Evolutionary conservation across 2,329 filamentous ascomycete genomes (phyloP), one percentile per base, ranked within the genome.

Genomic region (Stagonosporopsis chrysanthemi): DNA sequence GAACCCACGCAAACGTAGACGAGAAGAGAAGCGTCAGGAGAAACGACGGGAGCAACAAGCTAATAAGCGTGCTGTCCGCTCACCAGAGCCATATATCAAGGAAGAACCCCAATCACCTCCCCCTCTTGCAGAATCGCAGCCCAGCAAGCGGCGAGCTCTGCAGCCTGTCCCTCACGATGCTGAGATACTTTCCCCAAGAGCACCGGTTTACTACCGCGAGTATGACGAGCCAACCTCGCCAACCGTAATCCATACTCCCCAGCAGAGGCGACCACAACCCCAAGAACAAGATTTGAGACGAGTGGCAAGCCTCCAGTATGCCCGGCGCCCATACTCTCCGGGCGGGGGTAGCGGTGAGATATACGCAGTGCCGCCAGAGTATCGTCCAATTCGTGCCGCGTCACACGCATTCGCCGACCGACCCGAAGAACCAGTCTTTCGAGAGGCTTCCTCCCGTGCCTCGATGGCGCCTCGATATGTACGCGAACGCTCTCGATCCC

Each of bases 61-160:
- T 70, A 72, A 67, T 38, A 75, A 76, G 46, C 68, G 68, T 17
- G 65, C 67, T 17, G 60, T 65, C 31, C 68, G 60, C 23, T 77
- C 74, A 14, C 75, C 75, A 2, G 82, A 82, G 52, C 77, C 83
- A 8, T 82, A 82, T 61, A 86, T 88, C 69, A 88, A 88, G 69
- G 81, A 85, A 63, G 86, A 88, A 67, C 85, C 86, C 7, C 76
- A 86, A 17, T 88, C 86, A 12, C 86, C 86, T 19, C 84, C 84
- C 39, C 82, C 83, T 1, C 83, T 87, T 58, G 74, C 79, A 14
- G 75, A 79, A 46, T 44, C 70, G 26, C 76, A 76, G 39, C 68
- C 75, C 6, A 74, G 77, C 46, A 76, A 77, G 51, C 76, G 77
- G 33, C 70, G 79, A 52, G 74, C 75, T 42, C 68, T 76, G 15